These are phyloP conservation scores for Plasmodium gonderi DNA, from an alignment of 169 alveolate genomes.

Conservation along the genomic window DNA sequence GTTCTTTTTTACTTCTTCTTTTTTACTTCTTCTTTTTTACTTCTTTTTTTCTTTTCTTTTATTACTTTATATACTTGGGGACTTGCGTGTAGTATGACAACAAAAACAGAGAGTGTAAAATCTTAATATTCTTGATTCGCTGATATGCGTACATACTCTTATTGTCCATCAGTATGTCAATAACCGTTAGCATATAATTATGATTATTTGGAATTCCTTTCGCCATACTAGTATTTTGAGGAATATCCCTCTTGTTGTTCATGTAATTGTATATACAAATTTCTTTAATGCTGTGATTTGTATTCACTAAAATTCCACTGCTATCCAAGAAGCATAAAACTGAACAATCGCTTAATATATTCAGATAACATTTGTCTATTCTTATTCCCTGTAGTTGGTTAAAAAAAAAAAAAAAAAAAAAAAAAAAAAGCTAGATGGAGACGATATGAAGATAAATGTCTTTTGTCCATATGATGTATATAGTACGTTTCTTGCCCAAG, in stretches of 20 bases:
- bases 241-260: slow-evolving; percentile 16
- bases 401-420: background rate
- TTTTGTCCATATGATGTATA: no score
- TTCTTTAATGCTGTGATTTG: slow-evolving; percentile 54
- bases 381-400: slow-evolving; percentile 14
- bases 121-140: slow-evolving; percentile 30
- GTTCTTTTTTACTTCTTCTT: no score
- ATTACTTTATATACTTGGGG: slow-evolving; percentile 32
- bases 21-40: no score
- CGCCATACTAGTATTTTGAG: background rate
- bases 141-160: slow-evolving; percentile 71
- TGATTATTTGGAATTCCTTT: slow-evolving; percentile 8
- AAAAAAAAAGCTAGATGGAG: background rate
- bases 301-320: slow-evolving; percentile 31
- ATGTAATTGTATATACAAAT: slow-evolving; percentile 40
- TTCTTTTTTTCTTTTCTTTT: no score
- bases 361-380: slow-evolving; percentile 35
- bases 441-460: background rate
- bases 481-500: no score
- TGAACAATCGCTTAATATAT: slow-evolving; percentile 63
- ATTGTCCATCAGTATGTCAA: slow-evolving; percentile 61
- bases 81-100: slow-evolving; percentile 64
- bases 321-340: slow-evolving; percentile 51
- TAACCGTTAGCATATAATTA: slow-evolving; percentile 36
- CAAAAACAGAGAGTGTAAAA: slow-evolving; percentile 36